Base-by-base conservation (phyloP, 2,329 filamentous ascomycete species). In the Coniochaeta hoffmannii region DNA sequence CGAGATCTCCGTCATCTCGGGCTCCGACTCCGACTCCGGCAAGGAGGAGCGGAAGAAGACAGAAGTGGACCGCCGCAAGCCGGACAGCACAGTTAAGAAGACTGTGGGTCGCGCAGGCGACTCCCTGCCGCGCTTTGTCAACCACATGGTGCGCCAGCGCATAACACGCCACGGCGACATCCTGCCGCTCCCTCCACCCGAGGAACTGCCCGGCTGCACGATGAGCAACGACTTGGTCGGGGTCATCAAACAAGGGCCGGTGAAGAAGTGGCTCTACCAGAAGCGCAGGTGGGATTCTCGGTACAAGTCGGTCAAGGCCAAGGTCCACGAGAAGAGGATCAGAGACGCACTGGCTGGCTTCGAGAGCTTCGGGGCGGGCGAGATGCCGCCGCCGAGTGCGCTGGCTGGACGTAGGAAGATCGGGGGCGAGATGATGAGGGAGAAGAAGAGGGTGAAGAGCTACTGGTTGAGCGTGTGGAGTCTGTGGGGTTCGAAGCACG, bases 121-220 rank as follows among this genome's bases (percentile, higher is more conserved):
- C 63, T 82, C 89, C 4, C 73, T 97, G 1, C 93, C 91, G 0
- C 73, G 79, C 0, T 97, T 97, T 69, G 79, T 83, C 53, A 78
- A 87, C 57, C 86, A 95, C 68, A 97, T 97, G 92, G 92, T 99
- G 58, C 87, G 94, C 9, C 91, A 99, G 68, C 79, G 88, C 28
- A 86, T 97, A 19, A 88, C 89, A 58, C 79, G 88, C 1, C 84
- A 93, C 65, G 94, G 94, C 5, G 77, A 80, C 12, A 85, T 92
- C 22, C 84, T 86, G 57, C 79, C 83, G 0, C 76, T 99, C 5
- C 78, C 82, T 0, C 77, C 84, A 0, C 77, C 83, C 19, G 73
- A 78, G 0, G 81, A 89, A 3, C 76, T 96, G 0, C 77, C 82
- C 0, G 88, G 61, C 60, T 96, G 71, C 72, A 84, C 62, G 17